Evolutionary conservation across 371 early-diverging fungal species (phyloP).

Genomic region (Mortierella sp.): DNA sequence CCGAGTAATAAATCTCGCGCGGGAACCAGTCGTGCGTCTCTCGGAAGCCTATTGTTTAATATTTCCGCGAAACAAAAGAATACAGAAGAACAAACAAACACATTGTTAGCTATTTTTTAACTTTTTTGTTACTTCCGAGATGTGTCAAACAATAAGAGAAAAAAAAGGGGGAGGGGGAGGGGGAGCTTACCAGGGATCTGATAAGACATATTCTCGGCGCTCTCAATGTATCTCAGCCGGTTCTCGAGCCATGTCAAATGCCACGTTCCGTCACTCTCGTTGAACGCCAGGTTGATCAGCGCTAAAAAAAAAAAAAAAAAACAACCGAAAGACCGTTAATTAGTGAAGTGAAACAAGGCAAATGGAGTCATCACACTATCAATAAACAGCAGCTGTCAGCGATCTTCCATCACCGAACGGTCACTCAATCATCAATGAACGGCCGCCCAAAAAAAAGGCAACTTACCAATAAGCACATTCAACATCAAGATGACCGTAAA

Average conservation of each 20-base stretch:
- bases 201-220: slow-evolving; percentile 32
- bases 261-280: slow-evolving; percentile 31
- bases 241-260: slow-evolving; percentile 30
- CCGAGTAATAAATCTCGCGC: slow-evolving; percentile 22
- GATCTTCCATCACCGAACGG: neutral
- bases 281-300: slow-evolving; percentile 29
- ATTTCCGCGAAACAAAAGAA: neutral
- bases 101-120: too few relatives aligned
- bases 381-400: neutral
- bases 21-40: slow-evolving; percentile 25
- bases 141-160: neutral
- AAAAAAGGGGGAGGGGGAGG: neutral
- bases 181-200: slow-evolving; percentile 11
- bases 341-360: neutral
- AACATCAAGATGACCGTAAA: slow-evolving; percentile 40
- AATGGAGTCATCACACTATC: neutral
- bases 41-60: slow-evolving; percentile 14
- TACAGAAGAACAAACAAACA: neutral
- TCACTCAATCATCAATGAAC: neutral
- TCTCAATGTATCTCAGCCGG: slow-evolving; percentile 23
- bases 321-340: too few relatives aligned
- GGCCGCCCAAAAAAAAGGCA: neutral
- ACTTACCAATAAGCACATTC: slow-evolving; percentile 40
- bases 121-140: too few relatives aligned
- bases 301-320: slow-evolving; percentile 8